phyloP scores from a whole-genome alignment of 1,284 basidiomycete species.

The Heterobasidion irregulare region DNA sequence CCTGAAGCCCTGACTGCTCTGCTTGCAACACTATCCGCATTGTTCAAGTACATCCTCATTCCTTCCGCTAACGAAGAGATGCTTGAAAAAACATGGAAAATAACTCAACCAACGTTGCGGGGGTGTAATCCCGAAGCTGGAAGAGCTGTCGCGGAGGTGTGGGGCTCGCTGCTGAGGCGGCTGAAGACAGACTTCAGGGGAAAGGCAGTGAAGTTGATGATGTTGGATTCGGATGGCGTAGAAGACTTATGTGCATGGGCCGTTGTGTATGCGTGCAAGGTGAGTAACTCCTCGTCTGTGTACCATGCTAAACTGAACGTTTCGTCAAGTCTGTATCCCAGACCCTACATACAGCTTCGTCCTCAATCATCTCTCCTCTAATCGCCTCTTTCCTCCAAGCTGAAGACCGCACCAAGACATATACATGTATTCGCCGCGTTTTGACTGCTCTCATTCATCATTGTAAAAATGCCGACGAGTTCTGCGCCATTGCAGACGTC shows the following conservation, averaged over 20 bases:
- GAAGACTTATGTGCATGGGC: conserved; percentile 62
- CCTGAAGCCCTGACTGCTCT: conserved; percentile 54
- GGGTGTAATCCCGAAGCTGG: conserved; percentile 61
- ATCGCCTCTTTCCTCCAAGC: conserved; percentile 41
- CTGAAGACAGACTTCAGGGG: conserved; percentile 48
- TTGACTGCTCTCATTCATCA: conserved; percentile 79
- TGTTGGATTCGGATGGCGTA: conserved; percentile 32
- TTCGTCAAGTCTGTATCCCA: conserved; percentile 46
- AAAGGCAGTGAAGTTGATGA: conserved; percentile 41
- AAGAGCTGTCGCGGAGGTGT: conserved; percentile 68
- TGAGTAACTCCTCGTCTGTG: conserved; percentile 19
- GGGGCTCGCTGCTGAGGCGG: conserved; percentile 62
- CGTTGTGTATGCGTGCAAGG: conserved; percentile 66
- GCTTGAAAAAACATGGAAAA: conserved; percentile 49
- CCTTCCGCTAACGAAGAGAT: conserved; percentile 43
- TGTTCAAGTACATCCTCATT: conserved; percentile 66
- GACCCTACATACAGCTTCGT: conserved; percentile 70
- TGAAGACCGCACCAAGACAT: conserved; percentile 31
- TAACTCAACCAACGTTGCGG: conserved; percentile 36
- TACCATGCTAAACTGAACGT: too few species aligned
- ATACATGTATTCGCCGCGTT: conserved; percentile 56
- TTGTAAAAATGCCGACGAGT: conserved; percentile 59
- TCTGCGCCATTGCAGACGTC: conserved; percentile 49
- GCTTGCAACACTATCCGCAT: conserved; percentile 51
- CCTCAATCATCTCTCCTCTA: conserved; percentile 53